Evolutionary conservation across 2,329 filamentous ascomycete species (phyloP), one percentile per base, ranked within the genome.

Genomic region (Aspergillus arachidicola): DNA sequence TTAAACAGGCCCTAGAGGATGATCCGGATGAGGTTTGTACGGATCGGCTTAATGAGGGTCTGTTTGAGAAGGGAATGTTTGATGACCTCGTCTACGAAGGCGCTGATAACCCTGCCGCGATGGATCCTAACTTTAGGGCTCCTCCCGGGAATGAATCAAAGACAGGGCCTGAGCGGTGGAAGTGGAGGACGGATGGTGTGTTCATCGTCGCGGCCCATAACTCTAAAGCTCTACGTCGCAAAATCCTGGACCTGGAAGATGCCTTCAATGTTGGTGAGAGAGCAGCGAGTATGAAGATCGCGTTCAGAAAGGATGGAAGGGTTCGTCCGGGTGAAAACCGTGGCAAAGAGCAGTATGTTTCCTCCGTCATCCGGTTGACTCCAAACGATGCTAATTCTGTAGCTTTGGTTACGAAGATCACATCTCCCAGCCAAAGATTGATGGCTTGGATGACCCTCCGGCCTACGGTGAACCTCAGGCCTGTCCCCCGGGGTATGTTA

Each of bases 331-430:
- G 54, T 32, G 56, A 16, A 6, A 56, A 62, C 46, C 51, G 58
- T 16, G 58, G 62, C 46, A 64, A 64, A 34, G 62, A 64, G 30
- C 62, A 64, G 62, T 64, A 56, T 11, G 55, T 46, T 21, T 12
- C 16, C 34, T 19, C 14, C 2, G 12, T 12, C 10, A 14, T n/a
- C 34, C 2, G 1, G 11, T 34, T 1, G 19, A n/a, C 6, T 11
- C 7, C 6, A 5, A 5, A 5, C 1, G 9, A 11, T 19, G 32
- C 45, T 60, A 51, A 63, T 48, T 14, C 12, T 50, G 34, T 57
- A 78, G 75, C 66, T 82, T 82, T 59, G 80, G 80, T 4, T 82
- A 77, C 63, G 67, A 76, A 19, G 79, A 82, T 63, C 78, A 79
- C 11, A 70, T 82, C 23, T 79, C 79, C 2, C 75, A 81, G 59